Evolutionary conservation across 345 rosid genomes (phyloP).

Genomic region (Corymbia maculata): DNA sequence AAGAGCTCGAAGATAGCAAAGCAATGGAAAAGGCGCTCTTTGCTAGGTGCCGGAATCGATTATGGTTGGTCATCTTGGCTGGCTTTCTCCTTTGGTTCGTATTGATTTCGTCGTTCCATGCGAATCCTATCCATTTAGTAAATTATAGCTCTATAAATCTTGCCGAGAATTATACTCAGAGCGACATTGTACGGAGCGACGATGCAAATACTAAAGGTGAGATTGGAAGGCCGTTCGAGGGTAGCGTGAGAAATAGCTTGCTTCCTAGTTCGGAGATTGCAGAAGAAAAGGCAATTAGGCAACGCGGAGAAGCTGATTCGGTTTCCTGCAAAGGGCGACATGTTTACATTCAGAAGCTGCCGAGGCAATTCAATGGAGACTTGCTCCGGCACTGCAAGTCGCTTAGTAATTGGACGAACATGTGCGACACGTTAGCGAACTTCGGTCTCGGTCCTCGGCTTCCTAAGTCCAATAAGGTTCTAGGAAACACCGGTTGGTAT

Average conservation of each 20-base stretch:
- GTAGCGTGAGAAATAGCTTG: not conserved
- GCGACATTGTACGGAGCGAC: not conserved
- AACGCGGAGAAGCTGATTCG: not conserved
- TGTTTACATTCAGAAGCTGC: constrained; percentile 50
- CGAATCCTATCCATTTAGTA: not conserved
- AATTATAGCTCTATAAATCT: not conserved
- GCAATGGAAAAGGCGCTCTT: not conserved
- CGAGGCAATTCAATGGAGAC: constrained; percentile 52
- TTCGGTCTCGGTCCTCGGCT: constrained; percentile 51
- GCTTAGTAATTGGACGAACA: constrained; percentile 44
- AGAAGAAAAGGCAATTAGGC: not conserved
- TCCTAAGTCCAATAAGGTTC: constrained; percentile 20
- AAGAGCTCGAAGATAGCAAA: not conserved
- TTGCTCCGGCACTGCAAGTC: constrained; percentile 52
- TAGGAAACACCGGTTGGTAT: constrained; percentile 47
- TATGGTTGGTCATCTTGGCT: not conserved
- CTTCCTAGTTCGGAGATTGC: not conserved
- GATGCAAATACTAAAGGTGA: not conserved
- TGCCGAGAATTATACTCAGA: not conserved
- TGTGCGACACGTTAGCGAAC: constrained; percentile 50
- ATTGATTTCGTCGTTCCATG: not conserved
- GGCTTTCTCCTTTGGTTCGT: not conserved
- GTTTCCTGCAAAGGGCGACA: constrained; percentile 31
- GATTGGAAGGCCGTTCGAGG: not conserved
- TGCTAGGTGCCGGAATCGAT: not conserved